Evolutionary conservation across 2,329 filamentous ascomycete genomes (phyloP).

Genomic region (Aaosphaeria arxii): DNA sequence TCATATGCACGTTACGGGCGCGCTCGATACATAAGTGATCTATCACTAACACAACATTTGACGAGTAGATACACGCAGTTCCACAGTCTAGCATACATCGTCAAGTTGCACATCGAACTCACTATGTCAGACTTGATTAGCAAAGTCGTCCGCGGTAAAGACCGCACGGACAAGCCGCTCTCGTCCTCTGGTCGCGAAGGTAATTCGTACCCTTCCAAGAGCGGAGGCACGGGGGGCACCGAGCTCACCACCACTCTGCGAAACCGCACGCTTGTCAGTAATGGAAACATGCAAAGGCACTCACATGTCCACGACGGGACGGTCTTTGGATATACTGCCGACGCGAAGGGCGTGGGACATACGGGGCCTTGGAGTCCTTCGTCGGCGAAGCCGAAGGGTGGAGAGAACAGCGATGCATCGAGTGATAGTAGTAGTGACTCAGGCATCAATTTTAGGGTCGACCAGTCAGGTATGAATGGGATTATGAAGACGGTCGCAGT

Average conservation of each 20-base stretch:
- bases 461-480: background rate
- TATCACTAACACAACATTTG: too few relatives aligned
- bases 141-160: conserved; percentile 14
- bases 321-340: background rate
- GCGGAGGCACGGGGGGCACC: background rate
- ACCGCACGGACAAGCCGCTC: conserved; percentile 2
- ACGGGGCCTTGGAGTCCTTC: too few relatives aligned
- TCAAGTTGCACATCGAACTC: conserved; percentile 39
- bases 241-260: background rate
- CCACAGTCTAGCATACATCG: conserved; percentile 32
- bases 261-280: background rate
- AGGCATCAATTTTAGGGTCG: conserved; percentile 1
- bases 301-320: background rate
- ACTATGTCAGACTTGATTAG: conserved; percentile 34
- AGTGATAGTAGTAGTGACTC: background rate
- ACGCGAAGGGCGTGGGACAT: background rate
- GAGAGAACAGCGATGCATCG: background rate
- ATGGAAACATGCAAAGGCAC: background rate
- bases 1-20: too few relatives aligned
- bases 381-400: background rate
- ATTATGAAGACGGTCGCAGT: conserved; percentile 5
- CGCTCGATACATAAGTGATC: too few relatives aligned
- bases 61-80: conserved; percentile 25
- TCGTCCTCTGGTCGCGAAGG: background rate
- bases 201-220: conserved; percentile 1